Evolutionary conservation across 352 stramenopile species (phyloP), one percentile per base, ranked within the genome.

Genomic region (Pythium myriotylum): DNA sequence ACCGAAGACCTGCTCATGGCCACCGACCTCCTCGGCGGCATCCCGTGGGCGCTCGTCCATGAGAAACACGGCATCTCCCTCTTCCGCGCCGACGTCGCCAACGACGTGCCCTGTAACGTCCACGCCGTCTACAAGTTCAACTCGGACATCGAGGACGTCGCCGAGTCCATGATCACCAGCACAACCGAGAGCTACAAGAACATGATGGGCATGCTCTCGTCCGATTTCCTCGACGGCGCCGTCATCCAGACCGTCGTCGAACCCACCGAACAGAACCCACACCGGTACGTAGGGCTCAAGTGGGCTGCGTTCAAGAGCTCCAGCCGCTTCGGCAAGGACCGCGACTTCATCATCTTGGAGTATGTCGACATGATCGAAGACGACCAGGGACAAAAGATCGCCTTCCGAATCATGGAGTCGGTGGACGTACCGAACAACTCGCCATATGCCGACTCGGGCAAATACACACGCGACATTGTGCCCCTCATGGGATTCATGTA

Each of bases 301-400:
- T 95, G 86, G 86, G 84, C 80, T 2, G 84, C 82, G 5, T 95
- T 92, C 66, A 93, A 93, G 73, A 91, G 82, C 76, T 89, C 79
- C 7, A 84, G 80, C 20, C 77, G 79, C 37, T 92, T 91, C 67
- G 76, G 74, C 17, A 89, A 89, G 54, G 86, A 92, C 67, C 80
- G 83, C 19, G 86, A 95, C 59, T 79, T 93, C 33, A 71, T 90
- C 47, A 89, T 95, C 61, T 73, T 95, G 22, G 86, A 95, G 75
- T 95, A 95, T 60, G 81, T 95, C 40, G 86, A 93, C 67, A 85
- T 95, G 82, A 89, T 95, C 61, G 86, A 95, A 68, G 84, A 95
- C 59, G 79, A 82, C 16, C 80, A 92, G 60, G 86, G 86, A 22
- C 79, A 92, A 61, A 91, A 91, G 72, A 88, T 85, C 40, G 80